Conservation (phyloP, 129 eudicot genomes). For the Lactuca sativa region DNA sequence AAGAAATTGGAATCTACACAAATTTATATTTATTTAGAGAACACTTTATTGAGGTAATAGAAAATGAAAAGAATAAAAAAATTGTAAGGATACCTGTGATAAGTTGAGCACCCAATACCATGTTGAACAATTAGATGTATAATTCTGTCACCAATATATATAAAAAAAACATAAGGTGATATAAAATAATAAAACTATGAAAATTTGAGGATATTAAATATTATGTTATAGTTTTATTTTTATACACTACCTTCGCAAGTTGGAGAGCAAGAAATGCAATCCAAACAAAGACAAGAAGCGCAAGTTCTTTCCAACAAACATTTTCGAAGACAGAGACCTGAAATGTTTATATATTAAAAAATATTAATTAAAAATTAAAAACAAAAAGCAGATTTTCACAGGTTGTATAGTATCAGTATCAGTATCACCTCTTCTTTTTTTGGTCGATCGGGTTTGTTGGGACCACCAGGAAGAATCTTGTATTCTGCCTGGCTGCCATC, state of each 20-base stretch:
- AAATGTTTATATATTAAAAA: slow-evolving; percentile 3
- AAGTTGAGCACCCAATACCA: slow-evolving; percentile 86
- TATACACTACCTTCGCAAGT: slow-evolving; percentile 57
- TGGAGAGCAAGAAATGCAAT: slow-evolving; percentile 73
- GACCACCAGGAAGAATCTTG: slow-evolving; percentile 86
- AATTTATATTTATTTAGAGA: background rate
- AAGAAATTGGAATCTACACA: slow-evolving; percentile 70
- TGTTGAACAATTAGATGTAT: slow-evolving; percentile 66
- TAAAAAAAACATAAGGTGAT: slow-evolving; percentile 16
- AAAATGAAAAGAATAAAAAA: background rate
- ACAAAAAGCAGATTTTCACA: background rate
- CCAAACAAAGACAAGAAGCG: slow-evolving; percentile 90
- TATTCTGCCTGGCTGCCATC: slow-evolving; percentile 62
- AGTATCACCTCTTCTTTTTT: slow-evolving; percentile 54
- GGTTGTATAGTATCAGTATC: no score
- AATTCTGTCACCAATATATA: slow-evolving; percentile 49
- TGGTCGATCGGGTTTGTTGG: slow-evolving; percentile 33
- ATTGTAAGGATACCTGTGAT: slow-evolving; percentile 52
- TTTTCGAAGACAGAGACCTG: slow-evolving; percentile 72
- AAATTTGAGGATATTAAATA: background rate
- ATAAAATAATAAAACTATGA: slow-evolving; percentile 1
- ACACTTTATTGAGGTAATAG: background rate
- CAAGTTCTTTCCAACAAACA: slow-evolving; percentile 91
- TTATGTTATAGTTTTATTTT: slow-evolving; percentile 5
- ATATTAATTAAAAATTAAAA: background rate